These are phyloP conservation scores for Firmiana major DNA, from an alignment of 345 rosid species.

Conservation along the genomic window DNA sequence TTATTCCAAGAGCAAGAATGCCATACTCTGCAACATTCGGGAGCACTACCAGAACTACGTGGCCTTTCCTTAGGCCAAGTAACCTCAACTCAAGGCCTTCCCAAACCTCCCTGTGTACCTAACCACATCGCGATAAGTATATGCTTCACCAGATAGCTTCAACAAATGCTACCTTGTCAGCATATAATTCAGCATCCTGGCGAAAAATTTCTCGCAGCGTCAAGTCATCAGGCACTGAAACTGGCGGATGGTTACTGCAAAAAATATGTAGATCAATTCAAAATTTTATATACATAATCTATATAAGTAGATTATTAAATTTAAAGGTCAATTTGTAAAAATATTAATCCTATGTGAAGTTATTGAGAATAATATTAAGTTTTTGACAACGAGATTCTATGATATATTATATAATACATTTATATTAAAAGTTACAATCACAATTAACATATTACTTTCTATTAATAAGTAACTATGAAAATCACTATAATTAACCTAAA, in stretches of 20 bases:
- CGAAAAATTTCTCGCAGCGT: slow-evolving; percentile 83
- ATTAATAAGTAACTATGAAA: too few species aligned
- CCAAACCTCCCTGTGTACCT: slow-evolving; percentile 69
- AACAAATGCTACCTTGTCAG: slow-evolving; percentile 75
- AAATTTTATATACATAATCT: too few species aligned
- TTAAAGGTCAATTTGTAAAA: too few species aligned
- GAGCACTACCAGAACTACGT: slow-evolving; percentile 71
- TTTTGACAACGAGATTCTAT: too few species aligned
- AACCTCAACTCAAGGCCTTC: slow-evolving; percentile 72
- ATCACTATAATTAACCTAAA: too few species aligned
- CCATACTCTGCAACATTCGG: slow-evolving; percentile 89
- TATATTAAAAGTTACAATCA: too few species aligned
- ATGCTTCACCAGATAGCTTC: slow-evolving; percentile 69
- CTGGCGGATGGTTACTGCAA: slow-evolving; percentile 55
- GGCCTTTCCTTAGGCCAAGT: slow-evolving; percentile 77
- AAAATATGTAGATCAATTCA: too few species aligned
- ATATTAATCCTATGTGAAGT: too few species aligned
- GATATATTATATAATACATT: too few species aligned
- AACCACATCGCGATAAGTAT: slow-evolving; percentile 60
- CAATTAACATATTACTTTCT: too few species aligned
- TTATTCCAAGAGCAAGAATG: slow-evolving; percentile 74
- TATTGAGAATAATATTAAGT: too few species aligned
- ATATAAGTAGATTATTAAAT: too few species aligned
- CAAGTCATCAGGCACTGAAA: slow-evolving; percentile 55
- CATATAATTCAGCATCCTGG: slow-evolving; percentile 61